Percentiles rank a stretch among this genome's conserved stretches.
Conservation (phyloP, 2,329 filamentous ascomycete genomes). For the Didymosphaeria variabile region DNA sequence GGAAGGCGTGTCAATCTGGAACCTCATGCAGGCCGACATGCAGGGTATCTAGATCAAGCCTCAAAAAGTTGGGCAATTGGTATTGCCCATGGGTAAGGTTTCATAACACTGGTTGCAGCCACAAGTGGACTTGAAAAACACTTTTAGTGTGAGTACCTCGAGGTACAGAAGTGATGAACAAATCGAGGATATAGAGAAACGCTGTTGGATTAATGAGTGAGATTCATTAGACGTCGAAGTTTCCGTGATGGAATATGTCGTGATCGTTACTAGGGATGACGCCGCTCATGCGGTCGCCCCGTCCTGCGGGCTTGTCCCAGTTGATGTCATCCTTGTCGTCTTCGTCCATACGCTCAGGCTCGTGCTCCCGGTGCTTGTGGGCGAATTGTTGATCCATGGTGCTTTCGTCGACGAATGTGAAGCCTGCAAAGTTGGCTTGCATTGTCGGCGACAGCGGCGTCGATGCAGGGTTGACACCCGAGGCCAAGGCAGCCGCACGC, state of each 20-base stretch:
- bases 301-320: slow-evolving; percentile 51
- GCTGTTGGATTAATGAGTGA: slow-evolving; percentile 14
- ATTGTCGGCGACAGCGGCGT: slow-evolving; percentile 94
- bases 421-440: slow-evolving; percentile 97
- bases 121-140: slow-evolving; percentile 31
- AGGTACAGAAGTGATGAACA: slow-evolving; percentile 24
- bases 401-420: slow-evolving; percentile 98
- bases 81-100: slow-evolving; percentile 29
- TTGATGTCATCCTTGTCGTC: slow-evolving; percentile 53
- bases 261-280: slow-evolving; percentile 56
- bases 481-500: slow-evolving; percentile 84
- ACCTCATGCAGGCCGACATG: slow-evolving; percentile 27
- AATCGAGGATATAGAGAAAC: slow-evolving; percentile 17
- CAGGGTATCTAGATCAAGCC: slow-evolving; percentile 42
- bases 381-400: slow-evolving; percentile 85
- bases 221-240: slow-evolving; percentile 46
- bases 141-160: slow-evolving; percentile 35
- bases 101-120: slow-evolving; percentile 30
- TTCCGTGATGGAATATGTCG: slow-evolving; percentile 58
- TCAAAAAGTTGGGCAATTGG: slow-evolving; percentile 31
- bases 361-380: slow-evolving; percentile 49
- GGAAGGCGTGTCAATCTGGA: slow-evolving; percentile 33
- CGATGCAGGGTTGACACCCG: slow-evolving; percentile 81
- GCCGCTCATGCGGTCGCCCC: slow-evolving; percentile 62
- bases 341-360: slow-evolving; percentile 56